Base-by-base conservation (phyloP, 495 filamentous ascomycete species). In the Tricharina praecox region DNA sequence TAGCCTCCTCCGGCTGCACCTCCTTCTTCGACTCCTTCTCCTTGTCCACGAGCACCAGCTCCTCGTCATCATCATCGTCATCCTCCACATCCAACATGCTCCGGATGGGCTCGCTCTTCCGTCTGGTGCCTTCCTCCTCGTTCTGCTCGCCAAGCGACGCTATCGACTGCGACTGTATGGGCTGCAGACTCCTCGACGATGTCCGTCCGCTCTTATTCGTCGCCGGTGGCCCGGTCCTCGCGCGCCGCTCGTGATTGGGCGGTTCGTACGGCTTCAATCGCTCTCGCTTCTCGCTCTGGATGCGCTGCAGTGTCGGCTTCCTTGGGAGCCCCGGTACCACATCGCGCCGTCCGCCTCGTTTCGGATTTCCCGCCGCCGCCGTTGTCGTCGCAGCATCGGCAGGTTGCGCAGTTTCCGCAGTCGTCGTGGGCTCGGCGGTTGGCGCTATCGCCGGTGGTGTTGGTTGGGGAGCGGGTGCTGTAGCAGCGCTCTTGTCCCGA, bases 301-400 rank as follows among this genome's bases (percentile, higher is more conserved):
- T 84, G 55, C 85, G 72, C 62, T 77, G 80, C 63, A 87, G 84
- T 3, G 82, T 86, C 43, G 75, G 70, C 9, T 77, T 66, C 46
- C 82, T 72, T 26, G 86, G 83, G 32, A 92, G 66, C 13, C 78
- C 79, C 8, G 84, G 80, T n/a, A 88, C 75, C 1, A 85, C 85
- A 50, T 72, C 54, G 78, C 51, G 79, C 35, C 41, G 16, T n/a
- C 36, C 36, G 24, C 13, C 24, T 46, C 10, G 24, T 18, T 28
- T 15, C 15, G 25, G 15, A 23, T 9, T 34, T 23, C 15, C 8
- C 10, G 43, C 26, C 26, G 40, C 16, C 8, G 18, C 34, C 16
- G 34, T 7, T 11, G 10, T 16, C 18, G 10, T 43, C 3, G 39
- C 4, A 3, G 39, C 7, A 19, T 5, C 8, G 43, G 25, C 43